Evolutionary conservation across 176 grass and related monocot genomes (phyloP).

Genomic region (Thalia dealbata): DNA sequence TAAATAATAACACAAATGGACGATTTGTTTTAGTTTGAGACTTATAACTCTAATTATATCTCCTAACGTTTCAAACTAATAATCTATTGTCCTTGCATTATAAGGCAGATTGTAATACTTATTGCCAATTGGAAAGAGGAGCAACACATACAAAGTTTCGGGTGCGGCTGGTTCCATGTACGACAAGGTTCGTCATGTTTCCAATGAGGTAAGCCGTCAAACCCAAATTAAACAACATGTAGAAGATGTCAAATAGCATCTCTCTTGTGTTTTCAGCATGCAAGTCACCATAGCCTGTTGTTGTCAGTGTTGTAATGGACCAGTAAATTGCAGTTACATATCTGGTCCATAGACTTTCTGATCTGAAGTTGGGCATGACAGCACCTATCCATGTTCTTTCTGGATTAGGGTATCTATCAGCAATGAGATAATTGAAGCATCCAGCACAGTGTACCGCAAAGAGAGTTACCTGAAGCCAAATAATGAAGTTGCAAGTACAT

Average conservation of each 20-base stretch:
- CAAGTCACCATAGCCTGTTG: conserved; percentile 76
- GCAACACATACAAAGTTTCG: conserved; percentile 64
- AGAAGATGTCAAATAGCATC: conserved; percentile 68
- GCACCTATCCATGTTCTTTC: conserved; percentile 78
- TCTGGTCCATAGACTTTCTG: conserved; percentile 55
- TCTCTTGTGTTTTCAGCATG: conserved; percentile 79
- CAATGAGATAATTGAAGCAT: conserved; percentile 85
- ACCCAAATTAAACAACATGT: conserved; percentile 85
- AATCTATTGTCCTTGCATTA: conserved; percentile 7
- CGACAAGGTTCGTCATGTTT: conserved; percentile 93
- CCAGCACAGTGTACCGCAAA: conserved; percentile 72
- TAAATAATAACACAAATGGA: not conserved
- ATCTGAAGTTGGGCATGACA: conserved; percentile 58
- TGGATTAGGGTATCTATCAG: conserved; percentile 66
- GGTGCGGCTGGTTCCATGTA: conserved; percentile 68
- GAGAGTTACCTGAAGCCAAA: conserved; percentile 62
- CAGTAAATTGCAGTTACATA: conserved; percentile 78
- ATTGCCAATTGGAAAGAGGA: conserved; percentile 6
- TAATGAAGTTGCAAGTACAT: not conserved
- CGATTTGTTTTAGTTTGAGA: not conserved
- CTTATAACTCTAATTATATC: too few species aligned
- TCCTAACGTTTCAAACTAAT: not conserved
- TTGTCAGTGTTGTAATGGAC: conserved; percentile 89
- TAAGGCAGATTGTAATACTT: conserved; percentile 2
- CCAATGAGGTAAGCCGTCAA: conserved; percentile 78